Base-by-base conservation (phyloP, 192 early-diverging fungal species). In the Coemansia sp. region DNA sequence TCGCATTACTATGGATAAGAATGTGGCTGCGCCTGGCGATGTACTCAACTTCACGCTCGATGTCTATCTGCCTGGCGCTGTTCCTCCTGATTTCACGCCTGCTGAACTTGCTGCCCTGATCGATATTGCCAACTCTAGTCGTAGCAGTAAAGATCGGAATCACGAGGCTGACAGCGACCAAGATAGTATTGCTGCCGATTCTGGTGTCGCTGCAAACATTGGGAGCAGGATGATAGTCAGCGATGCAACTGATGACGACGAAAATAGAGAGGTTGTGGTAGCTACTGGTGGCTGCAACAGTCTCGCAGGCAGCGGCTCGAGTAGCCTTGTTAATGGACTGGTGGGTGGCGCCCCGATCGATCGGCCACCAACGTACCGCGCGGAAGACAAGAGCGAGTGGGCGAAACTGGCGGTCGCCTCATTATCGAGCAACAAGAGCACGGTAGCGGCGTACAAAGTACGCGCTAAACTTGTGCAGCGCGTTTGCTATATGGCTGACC, bases 401-500 rank as follows among this genome's bases (percentile, higher is more conserved):
- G 27, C 60, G 2, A 3, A 27, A 15, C 14, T 20, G 11, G 41
- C 58, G 17, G 65, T n/a, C 0, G 14, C 65, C 3, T 14, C 39
- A 0, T 4, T 67, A 42, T 56, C 57, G 1, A 35, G 45, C 64
- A 66, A 37, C 22, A 47, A 59, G 57, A 42, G 29, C 22, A 58
- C 42, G 0, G 58, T 45, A 15, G 27, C 54, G 4, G n/a, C 64
- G 0, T 73, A 73, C 60, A 66, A 66, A 51, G 64, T 73, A 49
- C 49, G 31, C 0, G 64, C 64, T 46, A 65, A 73, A 59, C 62
- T 73, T 6, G 70, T 73, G 22, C 70, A 73, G 41, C 59, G 59
- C 19, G 64, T 66, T 5, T 60, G 70, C 32, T 66, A 66, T 32
- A 9, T 66, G 39, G 46, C 59, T 2, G 64, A 73, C 35, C 70